These are phyloP conservation scores for Helianthus tuberosus DNA, from an alignment of 129 eudicot genomes.

Conservation along the genomic window DNA sequence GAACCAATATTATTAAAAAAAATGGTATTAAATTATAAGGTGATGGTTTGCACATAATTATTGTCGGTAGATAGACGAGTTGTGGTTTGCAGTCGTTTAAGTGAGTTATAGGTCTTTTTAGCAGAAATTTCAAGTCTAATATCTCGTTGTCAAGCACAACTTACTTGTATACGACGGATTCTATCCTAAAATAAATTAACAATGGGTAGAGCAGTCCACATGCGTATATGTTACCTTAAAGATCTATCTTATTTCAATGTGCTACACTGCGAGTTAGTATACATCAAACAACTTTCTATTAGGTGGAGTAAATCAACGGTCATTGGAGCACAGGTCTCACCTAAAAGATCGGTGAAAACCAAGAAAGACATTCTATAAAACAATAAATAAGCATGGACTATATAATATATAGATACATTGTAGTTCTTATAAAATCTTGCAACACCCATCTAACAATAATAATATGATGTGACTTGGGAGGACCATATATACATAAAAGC, in stretches of 20 bases:
- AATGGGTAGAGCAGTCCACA: neutral
- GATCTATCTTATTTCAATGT: neutral
- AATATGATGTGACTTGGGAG: constrained; percentile 16
- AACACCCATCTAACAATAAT: constrained; percentile 26
- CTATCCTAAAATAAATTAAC: neutral
- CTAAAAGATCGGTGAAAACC: neutral
- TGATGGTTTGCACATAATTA: neutral
- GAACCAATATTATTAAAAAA: neutral
- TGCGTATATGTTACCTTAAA: neutral
- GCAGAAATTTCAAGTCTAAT: neutral
- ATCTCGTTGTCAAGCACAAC: neutral
- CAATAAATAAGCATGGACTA: neutral
- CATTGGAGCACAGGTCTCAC: too few species aligned
- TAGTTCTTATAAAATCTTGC: constrained; percentile 19
- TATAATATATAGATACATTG: constrained; percentile 7
- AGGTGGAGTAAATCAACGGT: neutral
- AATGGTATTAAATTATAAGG: constrained; percentile 14
- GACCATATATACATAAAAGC: constrained; percentile 29
- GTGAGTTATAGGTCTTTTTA: neutral
- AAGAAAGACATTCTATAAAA: neutral
- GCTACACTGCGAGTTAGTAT: neutral
- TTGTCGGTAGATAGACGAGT: constrained; percentile 17
- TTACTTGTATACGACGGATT: neutral
- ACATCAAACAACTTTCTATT: neutral
- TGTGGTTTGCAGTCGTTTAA: neutral